A percentile compares a stretch with the other conserved stretches of the same genome.
Conservation (phyloP, 352 stramenopile genomes). For the Pythium aquatile region DNA sequence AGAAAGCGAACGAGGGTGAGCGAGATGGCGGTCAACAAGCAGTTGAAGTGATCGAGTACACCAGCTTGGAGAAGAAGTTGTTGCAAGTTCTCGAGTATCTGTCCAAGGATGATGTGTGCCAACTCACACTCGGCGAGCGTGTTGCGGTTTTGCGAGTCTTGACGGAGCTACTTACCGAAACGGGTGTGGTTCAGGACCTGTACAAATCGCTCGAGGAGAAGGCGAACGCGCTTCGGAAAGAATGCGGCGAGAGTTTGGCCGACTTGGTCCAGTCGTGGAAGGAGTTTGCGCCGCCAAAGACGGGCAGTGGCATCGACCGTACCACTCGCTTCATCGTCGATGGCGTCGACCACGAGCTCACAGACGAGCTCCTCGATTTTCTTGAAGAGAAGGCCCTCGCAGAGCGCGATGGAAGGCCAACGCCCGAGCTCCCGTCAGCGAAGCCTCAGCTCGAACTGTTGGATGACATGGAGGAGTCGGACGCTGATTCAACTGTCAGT, state of each 20-base stretch:
- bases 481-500: conserved; percentile 25
- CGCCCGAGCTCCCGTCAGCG: conserved; percentile 37
- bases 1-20: conserved; percentile 16
- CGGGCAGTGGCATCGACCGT: conserved; percentile 46
- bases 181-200: conserved; percentile 54
- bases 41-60: conserved; percentile 47
- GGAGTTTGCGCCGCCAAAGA: conserved; percentile 42
- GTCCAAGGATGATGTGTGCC: conserved; percentile 68
- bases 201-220: conserved; percentile 68
- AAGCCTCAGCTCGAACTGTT: not conserved
- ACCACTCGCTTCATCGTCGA: conserved; percentile 77
- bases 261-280: conserved; percentile 67
- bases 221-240: conserved; percentile 51
- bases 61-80: conserved; percentile 53
- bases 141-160: conserved; percentile 59
- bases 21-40: conserved; percentile 32
- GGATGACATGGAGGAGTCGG: conserved; percentile 26
- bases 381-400: conserved; percentile 62
- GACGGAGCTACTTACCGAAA: conserved; percentile 62
- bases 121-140: conserved; percentile 48
- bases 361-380: conserved; percentile 66
- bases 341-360: conserved; percentile 64
- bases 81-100: conserved; percentile 57
- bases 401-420: conserved; percentile 47
- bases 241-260: conserved; percentile 50